Conservation (phyloP, 2,329 filamentous ascomycete genomes). For the Eutypa lata region DNA sequence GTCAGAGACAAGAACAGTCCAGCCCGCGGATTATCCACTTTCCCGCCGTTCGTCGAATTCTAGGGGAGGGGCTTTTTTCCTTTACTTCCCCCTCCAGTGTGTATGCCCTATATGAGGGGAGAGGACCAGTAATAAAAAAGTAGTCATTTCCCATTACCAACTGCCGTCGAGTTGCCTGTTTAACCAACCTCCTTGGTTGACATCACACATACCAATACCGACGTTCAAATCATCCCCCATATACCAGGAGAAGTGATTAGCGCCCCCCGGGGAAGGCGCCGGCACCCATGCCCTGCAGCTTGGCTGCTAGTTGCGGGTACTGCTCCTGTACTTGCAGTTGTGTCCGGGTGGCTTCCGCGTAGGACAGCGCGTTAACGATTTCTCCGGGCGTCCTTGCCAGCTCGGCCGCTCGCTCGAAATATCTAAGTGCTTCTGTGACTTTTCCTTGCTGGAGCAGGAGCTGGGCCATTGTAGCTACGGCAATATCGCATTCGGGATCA, state of each 20-base stretch:
- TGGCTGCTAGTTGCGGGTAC: constrained; percentile 75
- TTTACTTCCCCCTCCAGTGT: too few relatives aligned
- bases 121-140: too few relatives aligned
- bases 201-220: too few relatives aligned
- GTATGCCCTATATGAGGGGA: too few relatives aligned
- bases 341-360: constrained; percentile 93
- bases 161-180: too few relatives aligned
- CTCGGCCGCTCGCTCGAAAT: constrained; percentile 95
- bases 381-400: constrained; percentile 91
- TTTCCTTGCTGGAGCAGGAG: constrained; percentile 96
- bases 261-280: constrained; percentile 21
- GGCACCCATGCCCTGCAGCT: constrained; percentile 57
- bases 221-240: too few relatives aligned
- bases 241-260: constrained; percentile 7
- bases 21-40: too few relatives aligned
- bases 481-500: constrained; percentile 97
- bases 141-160: too few relatives aligned
- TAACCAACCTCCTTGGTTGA: too few relatives aligned
- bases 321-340: constrained; percentile 90
- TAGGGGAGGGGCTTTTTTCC: too few relatives aligned
- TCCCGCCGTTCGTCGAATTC: too few relatives aligned
- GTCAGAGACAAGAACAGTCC: too few relatives aligned
- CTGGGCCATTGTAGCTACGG: constrained; percentile 97
- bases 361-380: constrained; percentile 93
- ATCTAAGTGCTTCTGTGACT: constrained; percentile 89